Evolutionary conservation across 2,329 filamentous ascomycete genomes (phyloP).

Genomic region (Ascochyta pisi): DNA sequence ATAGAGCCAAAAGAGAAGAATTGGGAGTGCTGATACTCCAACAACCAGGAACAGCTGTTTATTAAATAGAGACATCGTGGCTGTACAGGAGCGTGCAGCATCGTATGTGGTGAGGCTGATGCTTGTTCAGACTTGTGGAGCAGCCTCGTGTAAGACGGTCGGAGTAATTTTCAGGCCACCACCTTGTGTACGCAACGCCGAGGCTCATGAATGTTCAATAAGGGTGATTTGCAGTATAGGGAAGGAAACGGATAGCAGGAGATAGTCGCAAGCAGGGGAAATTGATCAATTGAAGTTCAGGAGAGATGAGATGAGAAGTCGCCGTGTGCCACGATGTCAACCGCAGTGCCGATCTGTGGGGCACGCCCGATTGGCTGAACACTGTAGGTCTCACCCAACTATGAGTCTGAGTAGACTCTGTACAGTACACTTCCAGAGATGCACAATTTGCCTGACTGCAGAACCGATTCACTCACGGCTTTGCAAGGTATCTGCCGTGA

Average conservation of each 20-base stretch:
- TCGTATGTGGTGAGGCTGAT: background rate
- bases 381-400: too few relatives aligned
- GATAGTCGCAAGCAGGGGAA: background rate
- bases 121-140: background rate
- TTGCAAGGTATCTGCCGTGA: background rate
- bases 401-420: background rate
- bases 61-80: constrained; percentile 5
- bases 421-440: background rate
- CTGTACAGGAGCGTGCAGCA: background rate
- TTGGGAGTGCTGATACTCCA: background rate
- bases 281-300: background rate
- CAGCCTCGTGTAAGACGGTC: background rate
- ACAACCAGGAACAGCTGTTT: background rate
- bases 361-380: background rate
- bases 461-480: background rate
- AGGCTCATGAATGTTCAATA: too few relatives aligned
- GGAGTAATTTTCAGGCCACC: constrained; percentile 3
- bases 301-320: background rate
- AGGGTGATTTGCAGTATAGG: too few relatives aligned
- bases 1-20: constrained; percentile 10
- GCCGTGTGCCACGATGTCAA: background rate
- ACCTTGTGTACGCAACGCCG: too few relatives aligned
- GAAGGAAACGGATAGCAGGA: too few relatives aligned
- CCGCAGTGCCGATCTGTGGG: constrained; percentile 8
- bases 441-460: too few relatives aligned